Conservation (phyloP, 805 yeast genomes). For the Myxozyma nipponensis region DNA sequence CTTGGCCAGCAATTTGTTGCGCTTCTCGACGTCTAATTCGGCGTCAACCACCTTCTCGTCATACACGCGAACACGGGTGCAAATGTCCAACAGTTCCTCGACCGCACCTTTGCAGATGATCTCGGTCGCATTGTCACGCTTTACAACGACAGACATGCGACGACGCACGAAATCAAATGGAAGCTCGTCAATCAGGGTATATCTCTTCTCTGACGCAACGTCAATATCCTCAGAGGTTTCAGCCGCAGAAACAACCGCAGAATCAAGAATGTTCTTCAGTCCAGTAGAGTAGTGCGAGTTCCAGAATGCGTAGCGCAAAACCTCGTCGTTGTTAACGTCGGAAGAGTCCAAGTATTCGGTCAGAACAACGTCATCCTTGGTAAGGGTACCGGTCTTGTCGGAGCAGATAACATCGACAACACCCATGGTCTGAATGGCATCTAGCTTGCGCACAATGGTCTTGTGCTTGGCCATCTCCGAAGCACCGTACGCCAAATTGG, state of each 20-base stretch:
- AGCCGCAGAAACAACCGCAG: conserved; percentile 23
- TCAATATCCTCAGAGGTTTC: conserved; percentile 8
- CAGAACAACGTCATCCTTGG: conserved; percentile 35
- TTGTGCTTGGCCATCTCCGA: conserved; percentile 29
- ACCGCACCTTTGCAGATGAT: conserved; percentile 28
- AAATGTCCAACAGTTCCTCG: conserved; percentile 24
- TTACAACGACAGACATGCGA: conserved; percentile 23
- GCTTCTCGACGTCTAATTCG: conserved; percentile 3
- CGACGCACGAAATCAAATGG: conserved; percentile 28
- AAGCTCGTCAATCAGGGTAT: conserved; percentile 21
- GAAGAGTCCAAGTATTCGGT: conserved; percentile 21
- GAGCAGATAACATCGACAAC: conserved; percentile 53
- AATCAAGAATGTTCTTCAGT: conserved; percentile 23
- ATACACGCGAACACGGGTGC: conserved; percentile 19
- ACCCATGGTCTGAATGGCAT: conserved; percentile 48
- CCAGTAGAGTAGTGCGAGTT: conserved; percentile 26
- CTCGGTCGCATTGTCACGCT: conserved; percentile 10
- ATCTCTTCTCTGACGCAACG: conserved; percentile 15
- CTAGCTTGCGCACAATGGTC: conserved; percentile 27
- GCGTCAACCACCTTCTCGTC: conserved; percentile 6
- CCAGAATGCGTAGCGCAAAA: conserved; percentile 19
- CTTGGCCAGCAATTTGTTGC: conserved; percentile 7
- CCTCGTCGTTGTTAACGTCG: conserved; percentile 14
- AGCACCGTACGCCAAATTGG: conserved; percentile 27
- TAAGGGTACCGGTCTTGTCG: conserved; percentile 49